These are phyloP conservation scores for Vigna angularis DNA, from an alignment of 306 rosid species.

Conservation along the genomic window DNA sequence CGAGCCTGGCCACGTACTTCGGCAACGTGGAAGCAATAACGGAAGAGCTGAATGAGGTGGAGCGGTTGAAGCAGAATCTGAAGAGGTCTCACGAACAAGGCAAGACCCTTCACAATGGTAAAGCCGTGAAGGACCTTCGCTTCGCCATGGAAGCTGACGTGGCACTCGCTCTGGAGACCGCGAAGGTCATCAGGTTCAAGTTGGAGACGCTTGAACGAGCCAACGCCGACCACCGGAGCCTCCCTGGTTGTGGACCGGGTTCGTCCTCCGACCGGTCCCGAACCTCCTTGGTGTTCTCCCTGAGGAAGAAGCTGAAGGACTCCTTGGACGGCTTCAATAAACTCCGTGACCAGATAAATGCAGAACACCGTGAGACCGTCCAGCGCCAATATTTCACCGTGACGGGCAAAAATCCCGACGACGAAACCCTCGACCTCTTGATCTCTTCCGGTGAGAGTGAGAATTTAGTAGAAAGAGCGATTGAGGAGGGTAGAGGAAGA, in stretches of 20 bases:
- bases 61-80: constrained; percentile 53
- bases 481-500: constrained; percentile 82
- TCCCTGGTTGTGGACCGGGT: constrained; percentile 84
- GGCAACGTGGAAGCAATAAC: constrained; percentile 72
- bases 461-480: constrained; percentile 84
- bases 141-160: constrained; percentile 89
- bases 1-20: constrained; percentile 69
- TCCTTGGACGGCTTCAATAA: constrained; percentile 77
- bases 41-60: constrained; percentile 78
- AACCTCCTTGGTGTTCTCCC: constrained; percentile 72
- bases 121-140: constrained; percentile 72
- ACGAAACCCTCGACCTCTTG: constrained; percentile 73
- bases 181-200: constrained; percentile 74
- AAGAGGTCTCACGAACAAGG: constrained; percentile 65
- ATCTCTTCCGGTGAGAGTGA: constrained; percentile 96
- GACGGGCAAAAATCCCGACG: constrained; percentile 93
- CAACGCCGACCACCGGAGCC: constrained; percentile 78
- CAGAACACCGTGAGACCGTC: constrained; percentile 85
- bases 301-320: constrained; percentile 85
- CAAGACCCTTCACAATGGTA: constrained; percentile 86
- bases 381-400: constrained; percentile 90
- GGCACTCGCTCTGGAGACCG: constrained; percentile 70
- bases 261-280: constrained; percentile 88
- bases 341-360: constrained; percentile 51
- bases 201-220: constrained; percentile 83